Evolutionary conservation across 176 grass and related monocot species (phyloP), one percentile per base, ranked within the genome.

Genomic region (Tuctoria greenei): DNA sequence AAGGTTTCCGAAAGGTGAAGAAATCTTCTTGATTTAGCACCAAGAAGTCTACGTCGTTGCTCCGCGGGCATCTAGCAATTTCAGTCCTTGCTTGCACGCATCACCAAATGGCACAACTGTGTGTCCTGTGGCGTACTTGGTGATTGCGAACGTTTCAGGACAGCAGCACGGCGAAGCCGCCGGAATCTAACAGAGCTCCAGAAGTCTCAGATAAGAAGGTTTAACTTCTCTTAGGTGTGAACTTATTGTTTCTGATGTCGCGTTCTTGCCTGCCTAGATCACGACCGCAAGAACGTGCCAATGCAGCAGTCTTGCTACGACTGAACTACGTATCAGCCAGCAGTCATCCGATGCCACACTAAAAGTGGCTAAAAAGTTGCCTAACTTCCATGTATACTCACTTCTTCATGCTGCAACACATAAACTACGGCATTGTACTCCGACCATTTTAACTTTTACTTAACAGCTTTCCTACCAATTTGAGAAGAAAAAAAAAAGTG

Each of bases 301-400:
- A 15, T 12, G 9, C 54, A 57, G 79, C 36, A 63, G 34, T 52
- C 68, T 21, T 17, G 16, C 7, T 26, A 18, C 28, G 34, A 21
- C 69, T 38, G 8, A 20, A 21, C 46, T 23, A 27, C n/a, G n/a
- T n/a, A n/a, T 38, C 67, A 64, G 42, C 37, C 44, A n/a, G 17
- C 7, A 46, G 8, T 20, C 27, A 25, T 37, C 41, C 71, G 38
- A 20, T 74, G 50, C 80, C 43, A n/a, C 70, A 74, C 25, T 81
- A 31, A 5, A 28, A 74, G 12, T 25, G 17, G 55, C 21, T 44
- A 44, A 21, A 24, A 67, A 5, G 12, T 51, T 54, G 50, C 7
- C 6, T 21, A 54, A 54, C 21, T 21, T 54, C 18, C 20, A 54
- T 54, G 49, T 2, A 17, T n/a, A n/a, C 16, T 52, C 49, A 17